phyloP scores from a whole-genome alignment of 306 rosid species.

The Trifolium repens region DNA sequence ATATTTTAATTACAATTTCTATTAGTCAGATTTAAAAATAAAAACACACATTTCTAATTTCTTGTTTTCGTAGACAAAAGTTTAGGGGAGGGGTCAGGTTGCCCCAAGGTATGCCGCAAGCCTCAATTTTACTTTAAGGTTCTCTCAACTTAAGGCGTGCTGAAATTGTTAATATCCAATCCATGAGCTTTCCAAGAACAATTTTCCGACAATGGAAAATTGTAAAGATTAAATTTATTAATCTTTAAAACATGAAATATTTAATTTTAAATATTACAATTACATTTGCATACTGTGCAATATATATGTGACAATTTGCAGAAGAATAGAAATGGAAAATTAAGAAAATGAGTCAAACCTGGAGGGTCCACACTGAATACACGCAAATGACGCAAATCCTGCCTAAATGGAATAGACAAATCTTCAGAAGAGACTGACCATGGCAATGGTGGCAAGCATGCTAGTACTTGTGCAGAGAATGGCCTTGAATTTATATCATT shows the following conservation, averaged over 20 bases:
- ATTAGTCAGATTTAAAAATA: neutral
- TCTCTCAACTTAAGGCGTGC: neutral
- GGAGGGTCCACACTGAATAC: slow-evolving; percentile 99
- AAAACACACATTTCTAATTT: neutral
- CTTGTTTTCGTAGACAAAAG: neutral
- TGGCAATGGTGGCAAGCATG: slow-evolving; percentile 96
- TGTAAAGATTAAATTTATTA: neutral
- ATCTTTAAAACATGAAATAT: slow-evolving; percentile 30
- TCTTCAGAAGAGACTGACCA: slow-evolving; percentile 90
- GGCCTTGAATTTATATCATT: slow-evolving; percentile 95
- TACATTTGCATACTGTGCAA: slow-evolving; percentile 10
- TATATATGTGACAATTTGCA: slow-evolving; percentile 24
- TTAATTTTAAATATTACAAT: slow-evolving; percentile 7
- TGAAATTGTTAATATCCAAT: slow-evolving; percentile 2
- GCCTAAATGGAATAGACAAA: slow-evolving; percentile 74
- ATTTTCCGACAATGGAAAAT: slow-evolving; percentile 1
- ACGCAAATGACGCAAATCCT: slow-evolving; percentile 72
- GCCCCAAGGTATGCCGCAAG: neutral
- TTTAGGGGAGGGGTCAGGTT: neutral
- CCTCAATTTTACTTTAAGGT: neutral
- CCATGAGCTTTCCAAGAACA: slow-evolving; percentile 2
- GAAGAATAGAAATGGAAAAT: slow-evolving; percentile 24
- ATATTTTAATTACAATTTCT: neutral
- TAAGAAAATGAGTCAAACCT: slow-evolving; percentile 54
- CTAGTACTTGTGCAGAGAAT: slow-evolving; percentile 89